Evolutionary conservation across 768 basidiomycete genomes (phyloP), one percentile per base, ranked within the genome.

Genomic region (Flagelloscypha sp.): DNA sequence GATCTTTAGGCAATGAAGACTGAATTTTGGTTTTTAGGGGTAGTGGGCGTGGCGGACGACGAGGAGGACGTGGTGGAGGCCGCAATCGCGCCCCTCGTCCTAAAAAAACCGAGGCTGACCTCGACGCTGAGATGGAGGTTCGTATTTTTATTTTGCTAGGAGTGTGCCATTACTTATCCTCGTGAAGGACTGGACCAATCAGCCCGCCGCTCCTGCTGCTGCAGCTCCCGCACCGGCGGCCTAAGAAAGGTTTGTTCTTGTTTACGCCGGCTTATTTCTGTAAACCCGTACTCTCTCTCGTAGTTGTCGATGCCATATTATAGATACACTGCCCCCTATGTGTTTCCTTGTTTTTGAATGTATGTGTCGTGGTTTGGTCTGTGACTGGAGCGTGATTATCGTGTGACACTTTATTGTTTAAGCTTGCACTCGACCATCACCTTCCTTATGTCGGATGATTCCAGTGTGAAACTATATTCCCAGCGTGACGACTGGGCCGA

Each of bases 51-150:
- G 54, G 48, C 24, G 52, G 57, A 20, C 58, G 57, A 42, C 52
- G 61, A 43, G 62, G 66, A 39, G 63, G 72, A 39, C 71, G 76
- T 11, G 58, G 58, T 38, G 64, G 65, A 40, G 49, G 62, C 36
- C 56, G 58, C 16, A 54, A 54, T 25, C 66, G 72, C 48, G 54
- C 46, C 27, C 78, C 84, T 35, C 66, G 88, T 44, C 74, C 84
- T 4, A 63, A 68, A 37, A 94, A 94, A 68, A 76, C 77, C 15
- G 87, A 68, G 3, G 94, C 87, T 21, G 88, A 93, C 54, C 75
- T 98, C 27, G 94, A 98, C 55, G 90, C 93, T 6, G 94, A 98
- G 69, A 98, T 98, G 94, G 85, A 85, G 75, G 94, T 94, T 40
- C 24, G 77, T 55, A 13, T 3, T 30, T 24, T 9, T 13, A 17